Base-by-base conservation (phyloP, 169 alveolate species). In the Plasmodium vinckei region DNA sequence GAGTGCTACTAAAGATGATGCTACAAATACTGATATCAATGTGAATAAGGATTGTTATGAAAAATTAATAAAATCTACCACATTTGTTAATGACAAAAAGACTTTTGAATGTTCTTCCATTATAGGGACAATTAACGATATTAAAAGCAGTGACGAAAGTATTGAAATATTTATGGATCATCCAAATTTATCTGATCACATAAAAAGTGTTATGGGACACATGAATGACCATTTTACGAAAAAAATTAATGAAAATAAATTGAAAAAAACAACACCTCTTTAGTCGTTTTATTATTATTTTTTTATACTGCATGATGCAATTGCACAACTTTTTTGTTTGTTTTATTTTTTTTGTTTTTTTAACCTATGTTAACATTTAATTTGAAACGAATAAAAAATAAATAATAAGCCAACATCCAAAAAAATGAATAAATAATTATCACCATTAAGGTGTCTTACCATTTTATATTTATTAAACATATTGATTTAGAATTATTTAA, bases 81-180 rank as follows among this genome's bases (percentile, higher is more conserved):
- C 91, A n/a, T 84, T 56, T 64, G 44, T 68, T 60, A 84, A 84
- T 84, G 77, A 51, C 9, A 86, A 69, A 68, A 84, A 84, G 86
- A 25, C 54, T 23, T 84, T 68, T 17, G 82, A 84, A 53, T 84
- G 91, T 44, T 68, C 71, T 21, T 84, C 91, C 21, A 65, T 53
- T 4, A 49, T 84, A 10, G 53, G 27, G 7, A 17, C 91, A 19
- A 21, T 68, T 42, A 73, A 69, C 9, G 42, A 33, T 42, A 68
- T 59, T 67, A 51, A 68, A 25, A 54, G 13, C 19, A 44, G 60
- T 19, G 57, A 60, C 23, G 86, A 84, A 47, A 47, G 67, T 27
- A 72, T 84, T 39, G 75, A 84, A 68, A 84, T 84, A 84, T 68
- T 60, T 17, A 49, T 84, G 57, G 69, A 63, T 72, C 59, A 25